Base-by-base conservation (phyloP, 2,329 filamentous ascomycete species). In the Ophiostoma ips region DNA sequence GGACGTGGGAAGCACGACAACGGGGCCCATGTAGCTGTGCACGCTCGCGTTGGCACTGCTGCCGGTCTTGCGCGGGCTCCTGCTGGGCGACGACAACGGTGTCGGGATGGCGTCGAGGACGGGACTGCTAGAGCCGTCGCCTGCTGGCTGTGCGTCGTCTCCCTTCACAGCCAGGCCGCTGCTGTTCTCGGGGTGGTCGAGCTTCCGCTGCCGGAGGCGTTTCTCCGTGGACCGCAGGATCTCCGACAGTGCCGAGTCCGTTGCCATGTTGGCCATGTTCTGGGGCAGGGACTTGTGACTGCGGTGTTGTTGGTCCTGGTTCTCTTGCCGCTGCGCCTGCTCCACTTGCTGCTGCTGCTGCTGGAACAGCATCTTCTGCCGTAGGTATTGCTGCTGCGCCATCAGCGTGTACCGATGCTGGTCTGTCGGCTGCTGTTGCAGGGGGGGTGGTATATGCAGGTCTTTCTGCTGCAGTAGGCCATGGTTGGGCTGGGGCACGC, bases 221-320 rank as follows among this genome's bases (percentile, higher is more conserved):
- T 70, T 64, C 24, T 77, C 75, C 1, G 75, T 79, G 33, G 67
- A 72, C 40, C 66, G 66, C 31, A 79, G 62, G 28, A 79, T 78
- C 52, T 71, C 64, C 1, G 68, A 64, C 24, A 79, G 59, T 1
- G 72, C 72, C 11, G 68, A 66, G 54, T 77, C 74, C 0, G 72
- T 66, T 1, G 46, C 13, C 9, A 48, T n/a, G n/a, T n/a, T n/a
- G n/a, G 33, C n/a, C 46, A n/a, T n/a, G n/a, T n/a, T 50, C 16
- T 48, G 48, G 3, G 52, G 47, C 12, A 52, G 30, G 3, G 48
- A 46, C 12, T 46, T 45, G 33, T 33, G 16, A 11, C 37, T 40
- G 9, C 40, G 21, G 13, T 18, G 33, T 24, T 28, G 24, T 28
- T 4, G 5, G 4, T 8, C 24, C 24, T 4, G 24, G 5, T 28